These are phyloP conservation scores for Colletotrichum viniferum DNA, from an alignment of 2,329 filamentous ascomycete genomes.

Conservation along the genomic window DNA sequence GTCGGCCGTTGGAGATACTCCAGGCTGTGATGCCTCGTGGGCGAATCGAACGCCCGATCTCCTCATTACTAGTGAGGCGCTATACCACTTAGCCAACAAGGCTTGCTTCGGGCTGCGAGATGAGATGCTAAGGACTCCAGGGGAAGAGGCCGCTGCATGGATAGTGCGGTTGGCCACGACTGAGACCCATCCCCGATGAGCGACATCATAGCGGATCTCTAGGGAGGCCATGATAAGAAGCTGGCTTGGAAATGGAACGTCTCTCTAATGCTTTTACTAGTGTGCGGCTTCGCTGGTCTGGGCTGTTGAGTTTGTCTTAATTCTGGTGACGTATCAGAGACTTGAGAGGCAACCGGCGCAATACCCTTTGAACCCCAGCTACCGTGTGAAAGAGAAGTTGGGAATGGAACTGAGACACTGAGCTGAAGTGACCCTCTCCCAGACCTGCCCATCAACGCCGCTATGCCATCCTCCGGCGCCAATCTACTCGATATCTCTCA, in stretches of 20 bases:
- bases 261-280: not conserved
- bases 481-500: conserved; percentile 35
- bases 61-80: conserved; percentile 22
- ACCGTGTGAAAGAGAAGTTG: not conserved
- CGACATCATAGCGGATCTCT: not conserved
- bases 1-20: not conserved
- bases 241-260: not conserved
- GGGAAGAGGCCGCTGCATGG: not conserved
- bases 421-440: not conserved
- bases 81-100: conserved; percentile 22
- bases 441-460: not conserved
- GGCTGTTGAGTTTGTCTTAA: not conserved
- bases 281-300: not conserved
- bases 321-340: not conserved
- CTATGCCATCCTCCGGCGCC: too few relatives aligned
- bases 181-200: not conserved
- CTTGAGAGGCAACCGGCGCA: not conserved
- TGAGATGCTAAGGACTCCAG: not conserved
- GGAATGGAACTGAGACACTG: not conserved
- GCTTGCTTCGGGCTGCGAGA: fast-evolving
- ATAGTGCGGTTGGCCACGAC: not conserved
- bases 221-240: not conserved
- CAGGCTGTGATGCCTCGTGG: conserved; percentile 2
- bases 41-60: conserved; percentile 21
- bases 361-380: not conserved